Conservation (phyloP, 1,284 basidiomycete genomes). For the Rhodotorula sp. region DNA sequence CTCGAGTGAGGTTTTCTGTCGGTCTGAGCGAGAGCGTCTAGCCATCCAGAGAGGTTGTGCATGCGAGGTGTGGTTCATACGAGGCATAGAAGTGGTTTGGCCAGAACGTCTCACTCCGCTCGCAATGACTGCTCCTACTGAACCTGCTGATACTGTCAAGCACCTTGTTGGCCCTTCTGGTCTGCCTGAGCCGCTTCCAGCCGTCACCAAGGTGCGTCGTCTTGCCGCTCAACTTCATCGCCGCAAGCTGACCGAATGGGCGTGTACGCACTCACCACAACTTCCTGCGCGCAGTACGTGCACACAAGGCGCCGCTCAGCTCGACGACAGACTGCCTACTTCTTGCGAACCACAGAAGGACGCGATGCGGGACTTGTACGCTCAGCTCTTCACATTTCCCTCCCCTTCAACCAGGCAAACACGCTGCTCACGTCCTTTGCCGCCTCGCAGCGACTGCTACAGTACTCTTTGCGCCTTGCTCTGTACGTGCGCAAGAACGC, state of each 20-base stretch:
- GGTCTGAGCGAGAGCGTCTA: background rate
- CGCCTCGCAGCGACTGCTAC: slow-evolving; percentile 10
- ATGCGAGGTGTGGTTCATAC: background rate
- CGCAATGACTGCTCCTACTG: background rate
- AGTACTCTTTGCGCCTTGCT: slow-evolving; percentile 22
- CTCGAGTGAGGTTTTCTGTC: background rate
- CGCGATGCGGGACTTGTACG: slow-evolving; percentile 29
- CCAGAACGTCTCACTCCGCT: background rate
- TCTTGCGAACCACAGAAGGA: slow-evolving; percentile 6
- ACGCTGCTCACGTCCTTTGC: background rate
- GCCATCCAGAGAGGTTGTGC: background rate
- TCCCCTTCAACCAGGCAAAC: background rate
- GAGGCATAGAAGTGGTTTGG: background rate
- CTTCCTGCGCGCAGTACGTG: slow-evolving; percentile 1
- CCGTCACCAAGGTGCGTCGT: background rate
- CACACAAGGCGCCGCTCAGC: background rate
- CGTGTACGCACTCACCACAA: background rate
- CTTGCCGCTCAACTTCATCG: background rate
- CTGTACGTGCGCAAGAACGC: background rate
- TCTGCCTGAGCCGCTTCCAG: background rate
- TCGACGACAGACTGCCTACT: background rate
- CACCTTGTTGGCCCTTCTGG: background rate
- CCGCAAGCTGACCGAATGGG: background rate
- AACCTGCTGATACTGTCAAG: background rate
- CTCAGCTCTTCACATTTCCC: background rate